Percentiles rank a stretch among this genome's conserved stretches.
Conservation (phyloP, 1,284 basidiomycete species). For the Jaminaea rosea region DNA sequence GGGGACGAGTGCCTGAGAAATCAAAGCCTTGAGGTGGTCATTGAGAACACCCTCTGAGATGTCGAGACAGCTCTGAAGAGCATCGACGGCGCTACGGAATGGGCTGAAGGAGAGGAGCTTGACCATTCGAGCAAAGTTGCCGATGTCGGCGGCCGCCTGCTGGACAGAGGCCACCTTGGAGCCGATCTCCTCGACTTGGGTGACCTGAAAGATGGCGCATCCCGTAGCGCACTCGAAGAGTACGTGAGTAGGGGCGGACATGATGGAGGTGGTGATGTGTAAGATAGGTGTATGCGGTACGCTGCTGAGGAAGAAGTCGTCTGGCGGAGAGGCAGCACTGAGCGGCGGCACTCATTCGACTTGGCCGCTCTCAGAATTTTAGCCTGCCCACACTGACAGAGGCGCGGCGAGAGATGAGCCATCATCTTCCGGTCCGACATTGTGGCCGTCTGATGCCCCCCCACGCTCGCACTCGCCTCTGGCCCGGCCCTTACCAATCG, state of each 20-base stretch:
- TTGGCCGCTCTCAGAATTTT: too few species aligned
- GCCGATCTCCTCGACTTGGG: slow-evolving; percentile 81
- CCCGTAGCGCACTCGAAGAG: slow-evolving; percentile 93
- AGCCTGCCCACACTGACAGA: too few species aligned
- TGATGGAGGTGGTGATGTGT: slow-evolving; percentile 17
- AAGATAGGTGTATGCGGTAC: too few species aligned
- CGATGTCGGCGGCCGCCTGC: slow-evolving; percentile 60
- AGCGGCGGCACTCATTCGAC: too few species aligned
- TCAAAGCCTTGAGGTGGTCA: slow-evolving; percentile 72
- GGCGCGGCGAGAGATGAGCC: too few species aligned
- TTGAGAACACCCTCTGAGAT: slow-evolving; percentile 88
- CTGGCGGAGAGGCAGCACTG: too few species aligned
- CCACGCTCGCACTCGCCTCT: too few species aligned
- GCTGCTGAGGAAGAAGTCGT: too few species aligned
- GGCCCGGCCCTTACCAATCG: too few species aligned
- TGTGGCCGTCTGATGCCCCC: too few species aligned
- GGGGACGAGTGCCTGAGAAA: slow-evolving; percentile 79
- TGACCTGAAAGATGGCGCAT: slow-evolving; percentile 85
- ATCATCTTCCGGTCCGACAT: too few species aligned
- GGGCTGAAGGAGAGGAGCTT: slow-evolving; percentile 83
- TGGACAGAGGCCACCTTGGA: slow-evolving; percentile 73
- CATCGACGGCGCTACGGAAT: slow-evolving; percentile 89
- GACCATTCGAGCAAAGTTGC: slow-evolving; percentile 91
- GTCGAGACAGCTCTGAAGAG: slow-evolving; percentile 92
- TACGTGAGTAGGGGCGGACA: slow-evolving; percentile 57